Percentiles rank a stretch among this genome's conserved stretches.
phyloP scores from a whole-genome alignment of 257 asterid species.

The Linderniella brevidens region DNA sequence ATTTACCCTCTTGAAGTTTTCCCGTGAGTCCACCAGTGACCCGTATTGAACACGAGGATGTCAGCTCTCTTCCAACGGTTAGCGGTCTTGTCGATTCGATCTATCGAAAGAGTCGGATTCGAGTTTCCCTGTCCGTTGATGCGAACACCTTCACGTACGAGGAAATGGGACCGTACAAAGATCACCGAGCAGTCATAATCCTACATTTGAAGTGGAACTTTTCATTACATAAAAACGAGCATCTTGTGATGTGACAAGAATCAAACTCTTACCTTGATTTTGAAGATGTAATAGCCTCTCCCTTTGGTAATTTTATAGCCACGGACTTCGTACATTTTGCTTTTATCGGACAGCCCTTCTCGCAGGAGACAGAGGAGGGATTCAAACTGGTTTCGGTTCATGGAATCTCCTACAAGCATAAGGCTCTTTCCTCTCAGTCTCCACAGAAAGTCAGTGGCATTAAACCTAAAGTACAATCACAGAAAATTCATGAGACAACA shows the following conservation, averaged over 20 bases:
- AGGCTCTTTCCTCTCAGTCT: constrained; percentile 77
- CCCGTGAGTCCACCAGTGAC: constrained; percentile 98
- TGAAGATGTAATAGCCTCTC: constrained; percentile 77
- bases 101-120: constrained; percentile 80
- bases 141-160: constrained; percentile 83
- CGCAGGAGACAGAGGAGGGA: constrained; percentile 78
- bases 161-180: constrained; percentile 86
- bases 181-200: constrained; percentile 75
- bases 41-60: constrained; percentile 86
- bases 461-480: constrained; percentile 33
- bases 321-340: constrained; percentile 75
- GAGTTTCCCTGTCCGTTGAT: constrained; percentile 60
- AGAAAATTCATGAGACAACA: neutral
- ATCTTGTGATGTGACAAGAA: neutral
- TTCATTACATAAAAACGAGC: no score
- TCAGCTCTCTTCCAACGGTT: constrained; percentile 84
- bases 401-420: constrained; percentile 93
- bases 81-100: constrained; percentile 68
- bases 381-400: constrained; percentile 96
- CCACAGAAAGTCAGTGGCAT: constrained; percentile 73
- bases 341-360: constrained; percentile 59
- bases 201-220: constrained; percentile 33
- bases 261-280: constrained; percentile 56
- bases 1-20: constrained; percentile 90
- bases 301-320: constrained; percentile 87